Evolutionary conservation across 306 rosid genomes (phyloP), one percentile per base, ranked within the genome.

Genomic region (Begonia peltatifolia): DNA sequence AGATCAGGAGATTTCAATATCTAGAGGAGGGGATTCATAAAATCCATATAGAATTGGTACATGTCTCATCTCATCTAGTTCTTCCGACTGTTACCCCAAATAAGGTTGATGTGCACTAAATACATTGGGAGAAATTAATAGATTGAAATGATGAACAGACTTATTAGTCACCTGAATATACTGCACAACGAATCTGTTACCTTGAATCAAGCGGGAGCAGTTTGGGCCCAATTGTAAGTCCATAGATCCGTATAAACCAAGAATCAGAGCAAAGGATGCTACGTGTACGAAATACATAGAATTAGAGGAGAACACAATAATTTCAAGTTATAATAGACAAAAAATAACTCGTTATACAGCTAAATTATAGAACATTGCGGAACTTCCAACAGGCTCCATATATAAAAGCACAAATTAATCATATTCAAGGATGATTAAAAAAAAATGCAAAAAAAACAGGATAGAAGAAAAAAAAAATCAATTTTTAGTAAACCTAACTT

Each of bases 21-120:
- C 75, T 41, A 78, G 46, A 18, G 66, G 61, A 53, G 84, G 80
- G 41, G 66, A 53, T 65, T 60, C n/a, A 15, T 59, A 42, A 59
- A 78, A 74, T 63, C 84, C 84, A 68, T 71, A 74, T 41, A 78
- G 62, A 14, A 65, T 15, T 50, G 71, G 69, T 50, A 69, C 80
- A 9, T 59, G 63, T 49, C 65, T 71, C 46, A 50, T 50, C 18
- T 63, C 72, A 47, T 68, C 41, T 30, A 58, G 17, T 65, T 64
- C 75, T 51, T 74, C 68, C 42, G 59, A 75, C 80, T 74, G 58
- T 58, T 64, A 12, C 49, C 12, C 42, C 44, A 62, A 41, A 55
- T 14, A 17, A 42, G 51, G 23, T 20, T 20, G 23, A 2, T 20
- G 23, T 20, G 2, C 23, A 20, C 4, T 57, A 49, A 22, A 48